Conservation (phyloP, 345 rosid genomes). For the Xanthoceras sorbifolium region DNA sequence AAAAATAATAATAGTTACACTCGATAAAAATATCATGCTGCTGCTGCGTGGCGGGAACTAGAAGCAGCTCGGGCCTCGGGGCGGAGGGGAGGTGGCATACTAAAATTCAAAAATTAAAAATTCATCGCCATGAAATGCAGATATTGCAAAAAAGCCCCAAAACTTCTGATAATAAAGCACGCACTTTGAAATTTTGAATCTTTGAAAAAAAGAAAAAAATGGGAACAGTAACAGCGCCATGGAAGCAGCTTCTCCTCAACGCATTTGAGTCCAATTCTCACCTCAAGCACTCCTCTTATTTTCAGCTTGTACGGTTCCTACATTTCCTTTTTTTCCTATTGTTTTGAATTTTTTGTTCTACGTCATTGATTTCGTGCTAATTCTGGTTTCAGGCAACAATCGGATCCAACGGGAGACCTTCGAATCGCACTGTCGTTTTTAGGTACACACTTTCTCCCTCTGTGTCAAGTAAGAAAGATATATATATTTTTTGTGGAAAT, state of each 20-base stretch:
- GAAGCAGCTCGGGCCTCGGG: neutral
- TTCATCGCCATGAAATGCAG: neutral
- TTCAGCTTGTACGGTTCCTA: slow-evolving; percentile 55
- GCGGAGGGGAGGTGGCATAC: neutral
- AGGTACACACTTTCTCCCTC: slow-evolving; percentile 38
- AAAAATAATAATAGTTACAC: no score
- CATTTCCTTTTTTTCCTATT: neutral
- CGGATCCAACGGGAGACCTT: slow-evolving; percentile 75
- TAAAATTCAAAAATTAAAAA: neutral
- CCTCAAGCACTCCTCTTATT: slow-evolving; percentile 62
- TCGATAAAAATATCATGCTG: no score
- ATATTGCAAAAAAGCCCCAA: neutral
- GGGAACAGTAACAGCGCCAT: slow-evolving; percentile 52
- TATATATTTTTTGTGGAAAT: neutral
- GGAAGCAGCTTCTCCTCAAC: slow-evolving; percentile 79
- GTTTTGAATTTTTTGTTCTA: no score
- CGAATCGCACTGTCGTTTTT: slow-evolving; percentile 86
- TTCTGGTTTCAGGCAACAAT: slow-evolving; percentile 64
- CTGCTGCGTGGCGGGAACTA: no score
- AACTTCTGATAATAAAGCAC: neutral
- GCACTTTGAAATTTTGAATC: neutral
- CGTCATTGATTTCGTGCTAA: neutral
- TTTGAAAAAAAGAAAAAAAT: slow-evolving; percentile 10
- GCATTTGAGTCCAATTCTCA: slow-evolving; percentile 71
- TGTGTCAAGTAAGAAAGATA: neutral